These are phyloP conservation scores for Thielaviopsis populi DNA, from an alignment of 2,329 filamentous ascomycete genomes.

Conservation along the genomic window DNA sequence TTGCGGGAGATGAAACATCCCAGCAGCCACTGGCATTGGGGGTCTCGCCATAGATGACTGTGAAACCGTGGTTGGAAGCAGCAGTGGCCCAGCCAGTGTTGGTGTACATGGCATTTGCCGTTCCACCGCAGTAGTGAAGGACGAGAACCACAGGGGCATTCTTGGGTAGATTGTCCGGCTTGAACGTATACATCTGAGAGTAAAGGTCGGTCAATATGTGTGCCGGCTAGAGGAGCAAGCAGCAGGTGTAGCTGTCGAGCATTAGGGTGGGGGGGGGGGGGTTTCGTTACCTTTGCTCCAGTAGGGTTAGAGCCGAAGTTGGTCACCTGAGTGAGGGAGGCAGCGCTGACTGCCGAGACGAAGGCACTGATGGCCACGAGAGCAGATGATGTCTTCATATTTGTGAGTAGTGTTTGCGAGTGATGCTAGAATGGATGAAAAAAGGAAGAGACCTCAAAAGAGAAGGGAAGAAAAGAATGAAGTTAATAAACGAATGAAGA, in stretches of 20 bases:
- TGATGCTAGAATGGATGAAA: background rate
- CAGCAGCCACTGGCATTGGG: constrained; percentile 40
- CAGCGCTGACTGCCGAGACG: constrained; percentile 16
- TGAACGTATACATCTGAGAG: constrained; percentile 21
- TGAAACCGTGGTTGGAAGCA: constrained; percentile 29
- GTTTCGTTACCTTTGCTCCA: constrained; percentile 13
- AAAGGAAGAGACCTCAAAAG: background rate
- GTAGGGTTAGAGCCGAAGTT: constrained; percentile 26
- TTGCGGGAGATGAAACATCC: constrained; percentile 38
- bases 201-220: background rate
- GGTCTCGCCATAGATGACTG: constrained; percentile 40
- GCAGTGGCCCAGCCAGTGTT: constrained; percentile 33
- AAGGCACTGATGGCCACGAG: constrained; percentile 4
- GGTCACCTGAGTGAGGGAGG: constrained; percentile 26
- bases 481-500: background rate
- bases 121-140: constrained; percentile 40
- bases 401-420: background rate
- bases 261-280: no score
- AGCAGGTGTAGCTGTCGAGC: no score
- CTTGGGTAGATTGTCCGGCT: constrained; percentile 25
- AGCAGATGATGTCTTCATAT: constrained; percentile 10
- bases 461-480: background rate
- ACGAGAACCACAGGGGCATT: constrained; percentile 36
- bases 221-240: no score
- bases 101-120: constrained; percentile 33